A percentile compares a stretch with the other conserved stretches of the same genome.
Conservation (phyloP, 1,284 basidiomycete species). For the Papiliotrema flavescens region DNA sequence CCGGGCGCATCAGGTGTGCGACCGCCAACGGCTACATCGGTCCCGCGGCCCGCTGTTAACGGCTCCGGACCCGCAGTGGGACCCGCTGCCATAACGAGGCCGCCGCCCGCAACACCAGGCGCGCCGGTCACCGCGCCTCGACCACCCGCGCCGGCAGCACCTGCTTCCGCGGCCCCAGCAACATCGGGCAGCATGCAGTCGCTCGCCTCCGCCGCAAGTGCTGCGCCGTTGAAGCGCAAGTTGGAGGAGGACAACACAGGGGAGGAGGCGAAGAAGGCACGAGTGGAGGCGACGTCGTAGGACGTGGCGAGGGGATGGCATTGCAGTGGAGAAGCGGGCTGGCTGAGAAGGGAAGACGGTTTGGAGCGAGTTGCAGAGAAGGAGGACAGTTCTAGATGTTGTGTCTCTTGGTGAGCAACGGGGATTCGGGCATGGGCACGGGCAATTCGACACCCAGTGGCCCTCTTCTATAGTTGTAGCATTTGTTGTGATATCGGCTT, state of each 20-base stretch:
- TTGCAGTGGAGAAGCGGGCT: too few relatives aligned
- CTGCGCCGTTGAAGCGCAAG: constrained; percentile 22
- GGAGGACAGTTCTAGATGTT: background rate
- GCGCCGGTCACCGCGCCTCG: background rate
- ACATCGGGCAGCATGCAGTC: background rate
- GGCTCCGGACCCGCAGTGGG: background rate
- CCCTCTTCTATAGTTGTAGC: too few relatives aligned
- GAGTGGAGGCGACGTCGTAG: constrained; percentile 16
- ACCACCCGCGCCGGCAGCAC: background rate
- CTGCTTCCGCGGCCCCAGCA: background rate
- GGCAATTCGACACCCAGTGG: too few relatives aligned
- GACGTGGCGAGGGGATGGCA: background rate
- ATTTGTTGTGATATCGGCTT: too few relatives aligned
- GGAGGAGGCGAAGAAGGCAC: constrained; percentile 26
- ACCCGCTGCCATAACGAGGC: background rate
- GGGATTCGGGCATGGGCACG: too few relatives aligned
- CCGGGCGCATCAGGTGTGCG: background rate
- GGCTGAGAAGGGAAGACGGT: too few relatives aligned
- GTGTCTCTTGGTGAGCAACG: background rate
- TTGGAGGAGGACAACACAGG: constrained; percentile 14
- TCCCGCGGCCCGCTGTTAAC: background rate
- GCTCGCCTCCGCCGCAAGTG: background rate
- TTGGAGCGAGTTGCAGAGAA: background rate
- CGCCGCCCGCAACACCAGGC: background rate
- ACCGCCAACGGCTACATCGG: background rate